Conservation (phyloP, 176 grass and related monocot genomes). For the Musa troglodytarum region DNA sequence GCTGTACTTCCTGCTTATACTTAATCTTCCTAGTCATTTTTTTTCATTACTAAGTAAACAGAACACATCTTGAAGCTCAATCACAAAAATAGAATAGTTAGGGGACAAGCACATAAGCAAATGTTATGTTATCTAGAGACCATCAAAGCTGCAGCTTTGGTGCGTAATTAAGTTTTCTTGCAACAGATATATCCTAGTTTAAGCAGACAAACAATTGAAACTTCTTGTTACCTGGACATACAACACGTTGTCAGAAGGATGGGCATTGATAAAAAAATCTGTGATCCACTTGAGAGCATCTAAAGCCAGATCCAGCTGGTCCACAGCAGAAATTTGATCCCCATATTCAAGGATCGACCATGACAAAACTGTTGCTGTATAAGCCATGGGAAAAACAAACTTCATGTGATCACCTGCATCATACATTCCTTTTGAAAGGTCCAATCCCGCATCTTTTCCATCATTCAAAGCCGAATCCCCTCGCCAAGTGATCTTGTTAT, state of each 20-base stretch:
- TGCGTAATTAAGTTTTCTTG: background rate
- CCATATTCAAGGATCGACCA: slow-evolving; percentile 92
- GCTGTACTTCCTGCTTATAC: no score
- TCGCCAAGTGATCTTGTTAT: slow-evolving; percentile 80
- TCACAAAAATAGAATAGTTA: no score
- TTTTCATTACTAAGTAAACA: no score
- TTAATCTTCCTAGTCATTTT: no score
- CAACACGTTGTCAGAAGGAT: slow-evolving; percentile 78
- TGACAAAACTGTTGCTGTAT: slow-evolving; percentile 61
- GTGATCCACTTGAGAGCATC: slow-evolving; percentile 77
- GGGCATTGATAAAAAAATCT: slow-evolving; percentile 71
- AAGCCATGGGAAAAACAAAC: slow-evolving; percentile 88
- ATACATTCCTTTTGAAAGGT: slow-evolving; percentile 94
- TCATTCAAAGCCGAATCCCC: slow-evolving; percentile 70
- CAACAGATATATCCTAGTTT: background rate
- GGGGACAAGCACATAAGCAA: no score
- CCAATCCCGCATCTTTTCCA: slow-evolving; percentile 58
- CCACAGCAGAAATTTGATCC: slow-evolving; percentile 70
- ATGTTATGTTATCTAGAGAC: background rate
- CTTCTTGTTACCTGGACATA: slow-evolving; percentile 65
- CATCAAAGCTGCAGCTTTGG: background rate
- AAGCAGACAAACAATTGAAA: background rate
- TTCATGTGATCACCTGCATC: slow-evolving; percentile 89
- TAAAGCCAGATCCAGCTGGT: slow-evolving; percentile 59
- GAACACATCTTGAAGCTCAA: no score